phyloP scores from a whole-genome alignment of 2,329 filamentous ascomycete species.

The Venturia oleaginea region DNA sequence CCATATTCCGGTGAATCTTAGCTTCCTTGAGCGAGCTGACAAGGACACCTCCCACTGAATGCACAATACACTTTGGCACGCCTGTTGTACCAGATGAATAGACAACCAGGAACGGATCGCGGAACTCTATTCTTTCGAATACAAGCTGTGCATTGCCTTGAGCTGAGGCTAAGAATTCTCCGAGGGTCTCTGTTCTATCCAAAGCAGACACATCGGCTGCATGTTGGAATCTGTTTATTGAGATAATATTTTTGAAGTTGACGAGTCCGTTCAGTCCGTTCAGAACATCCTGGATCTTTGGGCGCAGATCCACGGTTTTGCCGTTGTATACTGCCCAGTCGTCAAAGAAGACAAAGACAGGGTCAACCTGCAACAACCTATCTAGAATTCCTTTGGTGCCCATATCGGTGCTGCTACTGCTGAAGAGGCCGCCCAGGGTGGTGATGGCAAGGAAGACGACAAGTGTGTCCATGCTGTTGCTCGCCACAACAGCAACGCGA shows the following conservation, averaged over 20 bases:
- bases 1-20: conserved; percentile 41
- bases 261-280: conserved; percentile 50
- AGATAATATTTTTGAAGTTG: conserved; percentile 55
- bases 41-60: conserved; percentile 58
- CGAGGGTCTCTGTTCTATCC: conserved; percentile 36
- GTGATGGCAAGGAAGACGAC: conserved; percentile 60
- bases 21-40: conserved; percentile 55
- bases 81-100: conserved; percentile 78
- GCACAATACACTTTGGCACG: conserved; percentile 76
- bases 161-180: conserved; percentile 32
- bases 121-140: conserved; percentile 56
- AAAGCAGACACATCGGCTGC: conserved; percentile 51
- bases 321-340: conserved; percentile 74
- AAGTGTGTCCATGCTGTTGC: conserved; percentile 66
- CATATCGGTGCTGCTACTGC: conserved; percentile 73
- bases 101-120: conserved; percentile 68
- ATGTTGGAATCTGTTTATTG: conserved; percentile 55
- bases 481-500: conserved; percentile 64
- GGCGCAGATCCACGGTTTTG: conserved; percentile 59
- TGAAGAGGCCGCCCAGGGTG: conserved; percentile 67
- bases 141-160: conserved; percentile 32
- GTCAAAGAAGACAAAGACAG: conserved; percentile 76
- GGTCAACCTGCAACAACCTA: conserved; percentile 63
- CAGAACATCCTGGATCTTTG: conserved; percentile 61
- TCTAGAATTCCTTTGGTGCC: conserved; percentile 70